Conservation (phyloP, 192 early-diverging fungal species). For the Polychytrium aggregatum region DNA sequence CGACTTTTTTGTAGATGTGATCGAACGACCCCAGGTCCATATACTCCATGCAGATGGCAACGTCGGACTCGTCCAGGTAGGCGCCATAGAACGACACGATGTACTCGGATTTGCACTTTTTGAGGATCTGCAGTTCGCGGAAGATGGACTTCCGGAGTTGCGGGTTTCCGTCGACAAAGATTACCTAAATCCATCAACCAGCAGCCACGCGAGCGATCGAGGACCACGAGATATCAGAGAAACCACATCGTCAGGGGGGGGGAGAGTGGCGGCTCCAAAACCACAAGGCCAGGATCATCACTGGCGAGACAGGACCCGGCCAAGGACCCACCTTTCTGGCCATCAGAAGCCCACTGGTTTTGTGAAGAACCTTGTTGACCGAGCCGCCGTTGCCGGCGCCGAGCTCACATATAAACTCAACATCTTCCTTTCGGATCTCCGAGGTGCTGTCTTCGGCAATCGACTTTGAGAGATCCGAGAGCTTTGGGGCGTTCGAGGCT, state of each 20-base stretch:
- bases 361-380: constrained; percentile 75
- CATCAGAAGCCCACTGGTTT: constrained; percentile 67
- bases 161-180: constrained; percentile 39
- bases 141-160: constrained; percentile 69
- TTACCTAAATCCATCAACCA: constrained; percentile 16
- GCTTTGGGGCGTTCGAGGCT: constrained; percentile 10
- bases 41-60: constrained; percentile 96
- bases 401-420: constrained; percentile 62
- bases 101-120: constrained; percentile 79
- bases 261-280: background rate
- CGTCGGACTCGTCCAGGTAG: constrained; percentile 70
- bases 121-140: constrained; percentile 82
- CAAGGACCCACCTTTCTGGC: constrained; percentile 82
- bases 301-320: background rate
- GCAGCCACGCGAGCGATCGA: background rate
- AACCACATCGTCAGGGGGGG: background rate
- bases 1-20: constrained; percentile 74
- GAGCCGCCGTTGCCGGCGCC: constrained; percentile 92
- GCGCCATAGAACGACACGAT: constrained; percentile 95
- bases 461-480: constrained; percentile 16
- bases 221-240: background rate
- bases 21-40: constrained; percentile 91
- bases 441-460: constrained; percentile 21
- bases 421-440: constrained; percentile 45
- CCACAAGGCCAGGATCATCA: background rate